These are phyloP conservation scores for sunflower (Helianthus annuus) DNA, from an alignment of 129 eudicot genomes.

Conservation along the genomic window HanXRQr2.0-SUNRISE NC_035434.2:90406145-90406644, in stretches of 20 bases:
- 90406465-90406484: slow-evolving; percentile 67
- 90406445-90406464: slow-evolving; percentile 68
- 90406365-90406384: background rate
- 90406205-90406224: slow-evolving; percentile 67
- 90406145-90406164: slow-evolving; percentile 32
- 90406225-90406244: slow-evolving; percentile 60
- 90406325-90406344: slow-evolving; percentile 54
- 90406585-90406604: background rate
- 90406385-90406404: background rate
- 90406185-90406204: slow-evolving; percentile 68
- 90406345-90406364: slow-evolving; percentile 72
- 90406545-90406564: slow-evolving; percentile 74
- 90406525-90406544: slow-evolving; percentile 72
- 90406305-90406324: slow-evolving; percentile 64
- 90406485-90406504: slow-evolving; percentile 71
- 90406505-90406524: slow-evolving; percentile 60
- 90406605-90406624: background rate
- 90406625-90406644: background rate
- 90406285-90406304: slow-evolving; percentile 60
- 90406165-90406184: slow-evolving; percentile 64
- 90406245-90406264: slow-evolving; percentile 51
- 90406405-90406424: background rate
- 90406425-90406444: slow-evolving; percentile 65
- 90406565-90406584: slow-evolving; percentile 57
- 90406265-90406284: slow-evolving; percentile 71